Conservation (phyloP, 257 asterid species). For the Fraxinus quadrangulata region DNA sequence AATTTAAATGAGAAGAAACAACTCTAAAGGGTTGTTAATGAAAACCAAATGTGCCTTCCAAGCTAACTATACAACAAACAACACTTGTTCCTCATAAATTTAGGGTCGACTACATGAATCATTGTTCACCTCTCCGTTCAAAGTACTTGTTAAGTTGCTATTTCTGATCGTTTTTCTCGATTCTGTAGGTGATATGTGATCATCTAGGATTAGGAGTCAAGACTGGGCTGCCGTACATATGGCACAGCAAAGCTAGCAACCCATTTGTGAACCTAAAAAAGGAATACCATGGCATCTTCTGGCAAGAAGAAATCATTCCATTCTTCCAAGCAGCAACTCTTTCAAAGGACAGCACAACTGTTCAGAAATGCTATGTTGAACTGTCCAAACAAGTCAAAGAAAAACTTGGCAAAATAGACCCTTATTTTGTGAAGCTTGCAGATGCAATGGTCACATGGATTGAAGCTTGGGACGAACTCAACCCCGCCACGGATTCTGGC, state of each 20-base stretch:
- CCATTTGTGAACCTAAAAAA: conserved; percentile 81
- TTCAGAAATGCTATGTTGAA: conserved; percentile 76
- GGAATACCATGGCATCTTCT: conserved; percentile 88
- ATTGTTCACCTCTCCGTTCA: no score
- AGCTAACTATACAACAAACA: no score
- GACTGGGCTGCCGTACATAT: conserved; percentile 87
- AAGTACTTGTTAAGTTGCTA: background rate
- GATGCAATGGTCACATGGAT: conserved; percentile 92
- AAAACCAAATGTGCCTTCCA: no score
- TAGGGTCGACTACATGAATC: no score
- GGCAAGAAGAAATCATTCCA: conserved; percentile 96
- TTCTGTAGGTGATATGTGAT: conserved; percentile 72
- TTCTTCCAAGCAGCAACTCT: conserved; percentile 69
- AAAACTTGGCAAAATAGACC: conserved; percentile 70
- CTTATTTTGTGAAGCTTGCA: conserved; percentile 69
- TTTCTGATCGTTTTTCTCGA: no score
- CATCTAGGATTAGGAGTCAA: conserved; percentile 84
- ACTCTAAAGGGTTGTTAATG: no score
- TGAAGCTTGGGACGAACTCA: conserved; percentile 91
- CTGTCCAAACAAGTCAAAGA: conserved; percentile 73
- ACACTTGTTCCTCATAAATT: no score
- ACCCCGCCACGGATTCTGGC: conserved; percentile 38
- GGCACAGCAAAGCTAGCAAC: conserved; percentile 98
- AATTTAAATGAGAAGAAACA: no score
- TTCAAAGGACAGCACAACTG: conserved; percentile 73